Evolutionary conservation across 202 grass and related monocot species (phyloP).

Genomic region (Carex sylvatica): DNA sequence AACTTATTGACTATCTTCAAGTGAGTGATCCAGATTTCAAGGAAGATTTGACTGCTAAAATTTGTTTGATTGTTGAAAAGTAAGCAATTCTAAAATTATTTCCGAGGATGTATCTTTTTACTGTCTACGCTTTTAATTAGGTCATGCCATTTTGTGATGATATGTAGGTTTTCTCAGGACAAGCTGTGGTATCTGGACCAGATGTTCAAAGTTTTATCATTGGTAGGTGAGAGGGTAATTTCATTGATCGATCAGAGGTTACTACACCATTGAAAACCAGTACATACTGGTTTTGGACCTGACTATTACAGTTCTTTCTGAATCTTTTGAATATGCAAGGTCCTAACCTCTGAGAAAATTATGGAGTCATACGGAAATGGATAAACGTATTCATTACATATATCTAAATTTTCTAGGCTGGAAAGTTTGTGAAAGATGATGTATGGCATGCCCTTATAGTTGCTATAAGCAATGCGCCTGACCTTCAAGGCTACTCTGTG

Average conservation of each 20-base stretch:
- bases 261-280: background rate
- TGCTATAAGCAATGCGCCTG: slow-evolving; percentile 80
- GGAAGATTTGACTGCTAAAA: slow-evolving; percentile 86
- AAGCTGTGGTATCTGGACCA: slow-evolving; percentile 97
- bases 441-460: slow-evolving; percentile 95
- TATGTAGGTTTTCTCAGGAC: slow-evolving; percentile 87
- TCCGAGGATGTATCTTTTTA: slow-evolving; percentile 18
- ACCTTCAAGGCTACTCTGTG: slow-evolving; percentile 97
- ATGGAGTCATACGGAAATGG: background rate
- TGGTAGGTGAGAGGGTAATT: slow-evolving; percentile 62
- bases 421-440: slow-evolving; percentile 92
- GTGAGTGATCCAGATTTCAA: slow-evolving; percentile 96
- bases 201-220: slow-evolving; percentile 93
- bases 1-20: slow-evolving; percentile 98
- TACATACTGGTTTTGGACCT: background rate
- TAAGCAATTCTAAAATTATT: slow-evolving; percentile 39
- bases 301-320: slow-evolving; percentile 1
- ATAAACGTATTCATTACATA: slow-evolving; percentile 22
- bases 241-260: slow-evolving; percentile 3
- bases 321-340: background rate
- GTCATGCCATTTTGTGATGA: slow-evolving; percentile 12
- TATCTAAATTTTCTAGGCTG: slow-evolving; percentile 53
- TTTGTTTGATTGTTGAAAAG: slow-evolving; percentile 97
- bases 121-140: slow-evolving; percentile 16
- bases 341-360: background rate